Evolutionary conservation across 768 basidiomycete species (phyloP), one percentile per base, ranked within the genome.

Genomic region (Mycena latifolia): DNA sequence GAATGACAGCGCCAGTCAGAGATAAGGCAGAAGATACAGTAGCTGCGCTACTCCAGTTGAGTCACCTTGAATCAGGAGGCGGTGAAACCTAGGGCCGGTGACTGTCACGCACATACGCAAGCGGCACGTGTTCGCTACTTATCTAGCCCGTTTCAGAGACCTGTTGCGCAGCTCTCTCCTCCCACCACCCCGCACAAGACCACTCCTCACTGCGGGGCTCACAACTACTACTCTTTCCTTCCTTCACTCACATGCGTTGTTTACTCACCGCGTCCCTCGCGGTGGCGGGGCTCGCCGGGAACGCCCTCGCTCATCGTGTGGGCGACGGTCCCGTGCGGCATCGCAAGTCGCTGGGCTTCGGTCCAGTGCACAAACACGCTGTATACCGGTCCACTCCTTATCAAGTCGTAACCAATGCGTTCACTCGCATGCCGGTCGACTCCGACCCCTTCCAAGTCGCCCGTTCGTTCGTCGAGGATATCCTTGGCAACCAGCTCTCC

Each of bases 291-390:
- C 83, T 90, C 68, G 87, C 89, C 45, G 86, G 87, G 72, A 78
- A 79, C 67, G 82, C 84, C 55, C 79, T 86, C 65, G 86, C 85
- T 15, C 86, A 86, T 71, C 74, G 77, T 62, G 71, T 77, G 69
- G 72, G 72, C 60, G 74, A 78, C 55, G 75, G 76, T 39, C 77
- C 77, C 41, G 73, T 81, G 18, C 74, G 77, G 37, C 76, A 74
- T 39, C 89, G 96, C 73, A 98, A 98, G 91, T 88, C 96, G 0
- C 86, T 99, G 60, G 90, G 91, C 25, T 98, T 97, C 75, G 96
- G 96, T 1, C 95, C 95, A 7, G 80, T 84, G 20, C 90, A 90
- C 66, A 86, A 89, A 5, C 91, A 94, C 71, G 90, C 91, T 8
- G 86, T 86, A 51, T 94, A 90, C 79, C 77, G 80, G 60, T 80